phyloP scores from a whole-genome alignment of 163 green algal genomes.

The Volvox carteri region DNA sequence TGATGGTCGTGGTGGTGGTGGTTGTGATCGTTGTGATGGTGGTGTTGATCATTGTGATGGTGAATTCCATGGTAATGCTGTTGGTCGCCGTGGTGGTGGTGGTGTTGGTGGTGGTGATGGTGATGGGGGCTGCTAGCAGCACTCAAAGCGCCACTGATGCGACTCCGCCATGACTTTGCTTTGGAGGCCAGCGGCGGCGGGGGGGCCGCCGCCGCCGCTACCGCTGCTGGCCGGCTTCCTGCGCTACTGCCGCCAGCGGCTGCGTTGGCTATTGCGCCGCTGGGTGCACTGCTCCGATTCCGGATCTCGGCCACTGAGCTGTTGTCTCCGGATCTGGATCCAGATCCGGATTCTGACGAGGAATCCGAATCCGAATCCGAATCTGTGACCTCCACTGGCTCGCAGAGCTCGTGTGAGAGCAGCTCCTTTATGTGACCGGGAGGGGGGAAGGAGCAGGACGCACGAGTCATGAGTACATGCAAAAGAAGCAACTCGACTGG shows the following conservation, averaged over 20 bases:
- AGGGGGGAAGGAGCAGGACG: too few species aligned
- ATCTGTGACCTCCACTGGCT: slow-evolving; percentile 28
- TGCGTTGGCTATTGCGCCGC: neutral
- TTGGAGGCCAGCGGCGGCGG: neutral
- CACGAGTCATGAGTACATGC: too few species aligned
- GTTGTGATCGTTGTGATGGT: neutral
- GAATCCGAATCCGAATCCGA: neutral
- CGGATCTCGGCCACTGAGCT: neutral
- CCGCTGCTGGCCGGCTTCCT: neutral
- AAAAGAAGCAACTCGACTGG: too few species aligned
- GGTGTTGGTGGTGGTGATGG: slow-evolving; percentile 15
- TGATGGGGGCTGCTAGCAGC: neutral
- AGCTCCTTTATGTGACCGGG: slow-evolving; percentile 48
- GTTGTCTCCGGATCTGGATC: neutral
- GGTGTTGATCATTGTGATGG: neutral
- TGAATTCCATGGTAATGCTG: neutral
- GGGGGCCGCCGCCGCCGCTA: neutral
- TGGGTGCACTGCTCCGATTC: neutral
- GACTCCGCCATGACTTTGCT: neutral
- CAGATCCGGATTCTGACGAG: neutral
- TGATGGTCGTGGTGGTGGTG: slow-evolving; percentile 26
- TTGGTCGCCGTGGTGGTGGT: neutral
- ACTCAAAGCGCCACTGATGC: neutral
- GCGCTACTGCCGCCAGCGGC: neutral
- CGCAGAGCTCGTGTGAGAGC: slow-evolving; percentile 48